Evolutionary conservation across 2,329 filamentous ascomycete genomes (phyloP).

Genomic region (Pestalotiopsis sp.): DNA sequence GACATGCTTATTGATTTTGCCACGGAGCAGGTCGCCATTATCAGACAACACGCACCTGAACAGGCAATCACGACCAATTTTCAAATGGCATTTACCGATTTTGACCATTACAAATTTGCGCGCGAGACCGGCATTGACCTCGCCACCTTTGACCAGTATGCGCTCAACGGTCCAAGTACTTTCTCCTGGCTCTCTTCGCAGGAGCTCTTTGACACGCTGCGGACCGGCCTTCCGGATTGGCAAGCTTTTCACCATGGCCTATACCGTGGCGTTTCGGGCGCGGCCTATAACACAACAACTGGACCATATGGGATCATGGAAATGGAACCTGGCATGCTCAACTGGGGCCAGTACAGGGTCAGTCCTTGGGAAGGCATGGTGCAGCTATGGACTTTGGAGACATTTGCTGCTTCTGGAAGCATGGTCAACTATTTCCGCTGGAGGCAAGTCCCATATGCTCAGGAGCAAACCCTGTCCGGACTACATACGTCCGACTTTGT

Average conservation of each 20-base stretch:
- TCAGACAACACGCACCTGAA: constrained; percentile 20
- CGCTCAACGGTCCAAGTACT: constrained; percentile 16
- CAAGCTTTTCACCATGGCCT: constrained; percentile 23
- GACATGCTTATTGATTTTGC: constrained; percentile 27
- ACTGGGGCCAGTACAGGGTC: constrained; percentile 24
- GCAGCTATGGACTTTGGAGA: constrained; percentile 25
- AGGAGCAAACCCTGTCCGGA: constrained; percentile 25
- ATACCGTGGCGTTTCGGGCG: constrained; percentile 23
- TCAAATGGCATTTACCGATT: constrained; percentile 22
- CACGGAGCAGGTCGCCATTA: constrained; percentile 23
- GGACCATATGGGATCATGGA: constrained; percentile 26
- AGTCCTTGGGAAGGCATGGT: constrained; percentile 23
- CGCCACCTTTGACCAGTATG: constrained; percentile 23
- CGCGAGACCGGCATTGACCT: constrained; percentile 24
- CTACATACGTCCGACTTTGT: constrained; percentile 21
- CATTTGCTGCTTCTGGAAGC: constrained; percentile 21
- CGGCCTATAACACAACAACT: constrained; percentile 19
- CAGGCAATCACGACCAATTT: constrained; percentile 26
- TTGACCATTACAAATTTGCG: constrained; percentile 24
- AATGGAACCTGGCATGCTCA: constrained; percentile 27
- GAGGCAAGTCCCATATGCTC: constrained; percentile 25
- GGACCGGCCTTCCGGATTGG: constrained; percentile 23
- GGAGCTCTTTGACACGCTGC: constrained; percentile 20
- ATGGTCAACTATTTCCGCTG: constrained; percentile 26
- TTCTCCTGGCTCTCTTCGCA: constrained; percentile 20